Base-by-base conservation (phyloP, 352 stramenopile genomes). In the Phytopythium montanum region DNA sequence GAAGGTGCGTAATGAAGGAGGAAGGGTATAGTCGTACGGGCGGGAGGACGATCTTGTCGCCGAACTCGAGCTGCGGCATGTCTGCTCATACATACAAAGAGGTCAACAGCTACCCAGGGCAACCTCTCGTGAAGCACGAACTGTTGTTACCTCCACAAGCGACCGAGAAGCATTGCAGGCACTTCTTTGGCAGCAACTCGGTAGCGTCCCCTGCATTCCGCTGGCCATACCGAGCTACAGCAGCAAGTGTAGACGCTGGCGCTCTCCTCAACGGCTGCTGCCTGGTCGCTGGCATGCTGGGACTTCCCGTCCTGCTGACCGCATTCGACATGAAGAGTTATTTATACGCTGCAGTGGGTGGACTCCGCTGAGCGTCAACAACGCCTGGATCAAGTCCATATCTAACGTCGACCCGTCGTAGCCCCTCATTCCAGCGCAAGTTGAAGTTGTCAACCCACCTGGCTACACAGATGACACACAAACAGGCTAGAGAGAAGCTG, bases 41-140 rank as follows among this genome's bases (percentile, higher is more conserved):
- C 14, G 79, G 79, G 2, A 89, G 51, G 28, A 89, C 65, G 48
- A 83, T 66, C 57, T 86, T 89, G 66, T 87, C 79, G 16, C 79
- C 79, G 61, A 89, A 86, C 41, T 89, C 79, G 28, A 89, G 75
- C 21, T 75, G 65, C 7, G 73, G 75, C 73, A 86, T 87, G 41
- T 86, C 76, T 87, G 42, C 0, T 52, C 16, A 3, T 28, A 36
- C 13, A 23, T 16, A 34, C 25, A 13, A 42, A 6, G 25, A 59
- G 16, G 14, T n/a, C 14, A 12, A 46, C 52, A 26, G 5, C 10
- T 16, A 25, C n/a, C n/a, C n/a, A n/a, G n/a, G n/a, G n/a, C n/a
- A 44, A 21, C 18, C 38, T 42, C 38, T 16, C n/a, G 52, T 16
- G 7, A n/a, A 31, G 23, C 26, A 61, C 12, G 13, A 26, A 21